These are phyloP conservation scores for Peronospora belbahrii DNA, from an alignment of 352 stramenopile genomes.

Conservation along the genomic window DNA sequence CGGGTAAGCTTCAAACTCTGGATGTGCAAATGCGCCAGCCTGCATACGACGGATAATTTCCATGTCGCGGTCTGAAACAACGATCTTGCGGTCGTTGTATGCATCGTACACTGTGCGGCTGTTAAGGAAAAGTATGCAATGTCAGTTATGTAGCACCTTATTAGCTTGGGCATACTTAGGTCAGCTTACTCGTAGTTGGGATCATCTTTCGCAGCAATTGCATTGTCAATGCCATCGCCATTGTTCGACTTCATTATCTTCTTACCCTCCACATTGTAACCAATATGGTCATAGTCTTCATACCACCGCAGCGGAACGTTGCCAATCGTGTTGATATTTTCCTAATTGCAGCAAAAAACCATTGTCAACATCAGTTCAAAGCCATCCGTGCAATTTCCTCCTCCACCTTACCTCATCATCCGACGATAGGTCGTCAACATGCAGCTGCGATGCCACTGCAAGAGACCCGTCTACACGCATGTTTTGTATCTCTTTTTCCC, in stretches of 20 bases:
- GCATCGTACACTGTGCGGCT: conserved; percentile 96
- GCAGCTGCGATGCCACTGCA: conserved; percentile 81
- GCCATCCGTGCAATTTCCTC: background rate
- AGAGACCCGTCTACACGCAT: conserved; percentile 84
- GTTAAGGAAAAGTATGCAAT: conserved; percentile 5
- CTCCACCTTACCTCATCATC: conserved; percentile 89
- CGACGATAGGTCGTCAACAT: conserved; percentile 97
- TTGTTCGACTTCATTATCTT: conserved; percentile 93
- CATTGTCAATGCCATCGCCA: conserved; percentile 86
- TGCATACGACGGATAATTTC: conserved; percentile 98
- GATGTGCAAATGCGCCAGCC: conserved; percentile 85
- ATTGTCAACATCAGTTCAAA: background rate
- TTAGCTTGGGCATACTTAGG: background rate
- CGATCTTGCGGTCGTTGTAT: conserved; percentile 97
- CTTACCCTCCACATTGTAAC: conserved; percentile 95
- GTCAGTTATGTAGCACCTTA: conserved; percentile 7
- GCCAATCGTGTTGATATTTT: conserved; percentile 94
- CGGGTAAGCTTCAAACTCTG: conserved; percentile 88
- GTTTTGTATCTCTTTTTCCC: conserved; percentile 68
- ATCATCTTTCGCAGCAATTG: conserved; percentile 83
- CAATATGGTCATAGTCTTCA: conserved; percentile 99
- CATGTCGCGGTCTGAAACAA: conserved; percentile 94
- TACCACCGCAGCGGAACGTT: conserved; percentile 99
- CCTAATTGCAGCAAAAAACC: conserved; percentile 32
- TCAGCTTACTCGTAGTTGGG: conserved; percentile 87